These are phyloP conservation scores for Yamadazyma takamatsuzukensis DNA, from an alignment of 805 yeast genomes.

Conservation along the genomic window DNA sequence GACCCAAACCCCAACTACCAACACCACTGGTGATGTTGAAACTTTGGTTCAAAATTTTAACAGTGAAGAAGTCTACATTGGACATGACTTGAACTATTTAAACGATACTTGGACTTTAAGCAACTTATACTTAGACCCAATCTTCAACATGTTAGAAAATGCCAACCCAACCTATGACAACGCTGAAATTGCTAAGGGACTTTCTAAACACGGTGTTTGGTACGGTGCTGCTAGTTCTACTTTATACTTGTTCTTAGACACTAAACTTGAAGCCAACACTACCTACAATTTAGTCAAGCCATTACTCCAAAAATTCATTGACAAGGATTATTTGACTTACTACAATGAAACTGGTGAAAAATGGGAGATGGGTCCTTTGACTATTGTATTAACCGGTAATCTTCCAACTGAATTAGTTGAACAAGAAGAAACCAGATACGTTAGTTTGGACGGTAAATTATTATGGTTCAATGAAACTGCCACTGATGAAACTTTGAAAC, in stretches of 20 bases:
- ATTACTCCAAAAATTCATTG: conserved; percentile 47
- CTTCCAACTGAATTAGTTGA: conserved; percentile 43
- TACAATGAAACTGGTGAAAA: conserved; percentile 34
- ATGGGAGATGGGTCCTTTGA: conserved; percentile 50
- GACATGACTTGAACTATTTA: conserved; percentile 52
- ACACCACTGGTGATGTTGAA: conserved; percentile 12
- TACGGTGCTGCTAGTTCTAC: conserved; percentile 48
- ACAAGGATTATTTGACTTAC: conserved; percentile 48
- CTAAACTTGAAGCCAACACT: conserved; percentile 48
- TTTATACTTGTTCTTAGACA: conserved; percentile 61
- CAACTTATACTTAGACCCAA: conserved; percentile 50
- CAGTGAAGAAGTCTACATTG: conserved; percentile 49
- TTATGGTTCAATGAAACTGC: conserved; percentile 21
- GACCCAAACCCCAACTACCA: conserved; percentile 18
- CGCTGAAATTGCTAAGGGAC: conserved; percentile 13
- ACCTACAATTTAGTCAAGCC: conserved; percentile 46
- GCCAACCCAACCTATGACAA: conserved; percentile 36
- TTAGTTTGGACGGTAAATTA: conserved; percentile 55
- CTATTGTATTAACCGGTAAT: conserved; percentile 65
- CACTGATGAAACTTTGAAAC: conserved; percentile 18
- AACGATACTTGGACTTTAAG: conserved; percentile 44
- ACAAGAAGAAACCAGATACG: conserved; percentile 24
- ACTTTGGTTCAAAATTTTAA: conserved; percentile 1
- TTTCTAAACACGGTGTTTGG: conserved; percentile 26
- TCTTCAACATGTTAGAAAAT: conserved; percentile 43